Conservation (phyloP, 768 basidiomycete species). For the Tulasnella sp. region DNA sequence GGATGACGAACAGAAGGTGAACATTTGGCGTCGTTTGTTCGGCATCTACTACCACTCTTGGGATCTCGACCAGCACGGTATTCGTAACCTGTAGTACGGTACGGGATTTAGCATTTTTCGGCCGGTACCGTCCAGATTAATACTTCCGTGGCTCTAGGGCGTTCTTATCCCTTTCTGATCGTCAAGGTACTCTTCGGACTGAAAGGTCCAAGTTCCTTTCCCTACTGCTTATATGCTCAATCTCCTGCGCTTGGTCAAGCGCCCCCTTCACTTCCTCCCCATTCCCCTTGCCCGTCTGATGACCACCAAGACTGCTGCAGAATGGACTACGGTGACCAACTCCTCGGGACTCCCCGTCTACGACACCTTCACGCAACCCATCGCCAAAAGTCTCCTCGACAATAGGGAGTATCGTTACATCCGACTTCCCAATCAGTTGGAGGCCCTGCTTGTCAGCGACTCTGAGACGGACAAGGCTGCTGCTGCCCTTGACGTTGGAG, state of each 20-base stretch:
- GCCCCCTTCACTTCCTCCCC: constrained; percentile 11
- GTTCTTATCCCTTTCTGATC: not conserved
- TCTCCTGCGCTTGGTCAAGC: constrained; percentile 6
- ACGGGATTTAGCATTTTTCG: not conserved
- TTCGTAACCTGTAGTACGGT: not conserved
- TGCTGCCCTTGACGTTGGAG: constrained; percentile 89
- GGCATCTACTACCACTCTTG: not conserved
- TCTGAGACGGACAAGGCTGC: constrained; percentile 87
- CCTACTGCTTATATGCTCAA: not conserved
- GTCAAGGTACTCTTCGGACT: not conserved
- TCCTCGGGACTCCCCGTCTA: not conserved
- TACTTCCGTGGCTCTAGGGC: not conserved
- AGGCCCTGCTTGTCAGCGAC: constrained; percentile 80
- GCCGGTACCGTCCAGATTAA: not conserved
- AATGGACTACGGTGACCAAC: constrained; percentile 16
- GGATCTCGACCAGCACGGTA: not conserved
- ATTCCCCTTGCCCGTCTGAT: not conserved
- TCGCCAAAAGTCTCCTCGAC: constrained; percentile 72
- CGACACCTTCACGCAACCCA: constrained; percentile 50
- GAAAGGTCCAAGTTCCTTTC: not conserved
- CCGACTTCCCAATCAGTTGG: constrained; percentile 82
- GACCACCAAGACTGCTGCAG: not conserved
- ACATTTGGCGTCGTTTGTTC: not conserved
- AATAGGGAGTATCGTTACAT: constrained; percentile 78
- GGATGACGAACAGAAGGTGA: not conserved